Evolutionary conservation across 306 rosid species (phyloP), one percentile per base, ranked within the genome.

Genomic region (cucumber (Cucumis sativus)): DNA sequence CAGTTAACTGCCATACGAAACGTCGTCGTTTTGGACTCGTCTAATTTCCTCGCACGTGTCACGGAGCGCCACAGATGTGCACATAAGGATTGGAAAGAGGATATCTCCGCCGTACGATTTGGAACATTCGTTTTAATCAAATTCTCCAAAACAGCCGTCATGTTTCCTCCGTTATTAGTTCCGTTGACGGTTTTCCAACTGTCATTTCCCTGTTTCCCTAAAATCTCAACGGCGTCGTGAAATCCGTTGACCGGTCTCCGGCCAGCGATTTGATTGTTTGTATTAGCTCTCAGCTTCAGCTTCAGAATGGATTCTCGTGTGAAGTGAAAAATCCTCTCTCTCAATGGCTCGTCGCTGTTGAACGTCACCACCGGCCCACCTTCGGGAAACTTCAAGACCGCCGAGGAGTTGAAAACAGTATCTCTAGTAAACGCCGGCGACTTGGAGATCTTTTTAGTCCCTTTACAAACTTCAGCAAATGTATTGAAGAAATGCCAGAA

Each of bases 401-500:
- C 81, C 54, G 64, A 49, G 25, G 81, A 78, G 76, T 66, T 78
- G 12, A 78, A 78, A 66, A 78, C 76, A 16, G 75, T 66, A 3
- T 78, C 66, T 20, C 81, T 57, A 70, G 56, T 8, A 21, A 78
- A 78, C 16, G 68, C 75, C 35, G 81, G 81, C 23, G 81, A 67
- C 16, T 54, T 78, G 0, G 76, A 33, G 56, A 78, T 78, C 65
- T 78, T 78, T 17, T 78, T 68, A 55, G 28, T 18, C 35, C 76
- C 81, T 66, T 78, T 78, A 49, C 81, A 78, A 57, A 65, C 49
- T 35, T 78, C 81, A 1, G 81, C 76, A 37, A 78, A 78, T 54
- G 81, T 78, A 67, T 78, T 78, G 43, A 78, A 78, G 37, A 78
- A 78, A 23, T 78, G 75, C 81, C 81, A 78, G 67, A 78, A 78